Evolutionary conservation across 2,329 filamentous ascomycete genomes (phyloP), one percentile per base, ranked within the genome.

Genomic region (Fusarium gaditjirri): DNA sequence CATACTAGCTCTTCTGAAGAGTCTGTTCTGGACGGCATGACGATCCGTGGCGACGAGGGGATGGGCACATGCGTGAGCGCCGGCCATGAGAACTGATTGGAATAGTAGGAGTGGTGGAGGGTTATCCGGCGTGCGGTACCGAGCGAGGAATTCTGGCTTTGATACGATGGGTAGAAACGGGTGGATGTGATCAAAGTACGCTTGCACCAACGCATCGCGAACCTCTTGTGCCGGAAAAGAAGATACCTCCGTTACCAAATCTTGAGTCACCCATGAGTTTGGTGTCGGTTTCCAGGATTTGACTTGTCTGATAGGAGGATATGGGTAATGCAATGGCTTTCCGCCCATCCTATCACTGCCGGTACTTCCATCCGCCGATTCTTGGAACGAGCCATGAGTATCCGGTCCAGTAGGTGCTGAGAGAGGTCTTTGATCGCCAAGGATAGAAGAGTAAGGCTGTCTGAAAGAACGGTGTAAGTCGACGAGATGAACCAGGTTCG

Each of bases 141-240:
- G 72, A 43, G 65, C 65, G 3, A 77, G 64, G 14, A 77, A 77
- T 3, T 77, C 75, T 13, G 75, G 75, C 57, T 68, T 74, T 2
- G 75, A 77, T 1, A 77, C 61, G 8, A 77, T 69, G 1, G 75
- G 75, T 4, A 76, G 61, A 41, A 77, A 76, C 0, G 75, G 75
- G 14, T 77, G 75, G 3, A 77, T 72, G 29, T 77, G 75, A 10
- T 77, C 73, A 27, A 77, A 77, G 43, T 77, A 77, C 0, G 75
- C 73, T 11, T 54, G 23, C 1, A 77, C 70, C 1, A 77, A 31
- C 3, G 75, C 75, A 55, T 77, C 75, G 3, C 75, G 72, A 4
- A 77, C 75, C n/a, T 77, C 65, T n/a, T 75, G 75, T 0, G 75
- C 73, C 0, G 75, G 75, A 13, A 77, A 77, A 0, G 75, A 77